phyloP scores from a whole-genome alignment of 495 filamentous ascomycete genomes.

The Aspergillus mulundensis region DNA sequence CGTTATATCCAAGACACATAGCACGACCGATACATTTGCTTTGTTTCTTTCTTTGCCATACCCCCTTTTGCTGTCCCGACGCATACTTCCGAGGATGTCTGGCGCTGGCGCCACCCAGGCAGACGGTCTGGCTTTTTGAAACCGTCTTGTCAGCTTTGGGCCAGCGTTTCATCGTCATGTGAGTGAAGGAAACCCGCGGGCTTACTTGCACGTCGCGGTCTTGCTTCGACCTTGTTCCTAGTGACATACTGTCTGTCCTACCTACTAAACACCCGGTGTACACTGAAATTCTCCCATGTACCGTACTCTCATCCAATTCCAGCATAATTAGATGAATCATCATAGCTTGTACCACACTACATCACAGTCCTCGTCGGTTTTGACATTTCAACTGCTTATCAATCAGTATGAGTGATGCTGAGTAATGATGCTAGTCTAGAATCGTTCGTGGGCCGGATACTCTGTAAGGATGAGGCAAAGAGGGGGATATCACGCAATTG shows the following conservation, averaged over 20 bases:
- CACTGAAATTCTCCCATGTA: background rate
- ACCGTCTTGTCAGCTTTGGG: slow-evolving; percentile 9
- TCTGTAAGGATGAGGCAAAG: background rate
- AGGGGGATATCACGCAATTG: background rate
- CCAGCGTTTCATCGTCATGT: background rate
- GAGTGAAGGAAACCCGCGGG: slow-evolving; percentile 2
- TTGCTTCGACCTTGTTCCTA: background rate
- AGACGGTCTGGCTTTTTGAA: background rate
- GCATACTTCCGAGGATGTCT: slow-evolving; percentile 4
- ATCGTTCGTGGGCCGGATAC: background rate
- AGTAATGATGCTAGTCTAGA: background rate
- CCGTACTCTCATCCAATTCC: background rate
- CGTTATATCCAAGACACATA: slow-evolving; percentile 10
- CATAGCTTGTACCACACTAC: background rate
- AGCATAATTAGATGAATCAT: background rate
- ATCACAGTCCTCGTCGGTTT: background rate
- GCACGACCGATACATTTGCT: slow-evolving; percentile 2
- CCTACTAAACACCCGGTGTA: background rate
- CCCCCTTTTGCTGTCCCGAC: slow-evolving; percentile 7
- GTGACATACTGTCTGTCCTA: background rate
- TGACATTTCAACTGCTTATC: background rate
- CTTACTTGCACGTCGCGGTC: background rate
- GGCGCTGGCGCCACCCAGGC: slow-evolving; percentile 15
- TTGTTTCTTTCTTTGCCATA: slow-evolving; percentile 1
- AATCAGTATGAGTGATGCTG: slow-evolving; percentile 2